These are phyloP conservation scores for Ocimum tenuiflorum DNA, from an alignment of 257 asterid species.

Conservation along the genomic window DNA sequence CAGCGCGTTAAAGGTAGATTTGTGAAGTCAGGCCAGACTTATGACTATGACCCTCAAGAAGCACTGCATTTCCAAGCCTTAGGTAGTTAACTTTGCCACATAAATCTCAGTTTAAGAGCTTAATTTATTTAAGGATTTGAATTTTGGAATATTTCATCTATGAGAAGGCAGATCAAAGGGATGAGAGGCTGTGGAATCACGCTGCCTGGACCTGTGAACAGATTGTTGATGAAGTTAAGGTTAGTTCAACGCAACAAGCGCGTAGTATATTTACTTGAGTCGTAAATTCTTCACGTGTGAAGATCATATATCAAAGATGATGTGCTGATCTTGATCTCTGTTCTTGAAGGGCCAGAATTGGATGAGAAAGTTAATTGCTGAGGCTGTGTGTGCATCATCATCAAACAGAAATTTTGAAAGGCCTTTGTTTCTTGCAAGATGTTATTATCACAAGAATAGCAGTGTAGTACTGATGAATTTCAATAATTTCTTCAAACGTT, in stretches of 20 bases:
- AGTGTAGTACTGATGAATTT: not conserved
- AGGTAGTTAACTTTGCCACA: no score
- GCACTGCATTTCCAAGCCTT: conserved; percentile 30
- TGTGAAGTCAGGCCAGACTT: conserved; percentile 71
- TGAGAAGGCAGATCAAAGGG: conserved; percentile 15
- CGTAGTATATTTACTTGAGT: not conserved
- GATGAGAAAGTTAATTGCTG: not conserved
- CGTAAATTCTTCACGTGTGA: not conserved
- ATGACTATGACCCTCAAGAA: conserved; percentile 44
- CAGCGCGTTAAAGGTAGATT: conserved; percentile 86
- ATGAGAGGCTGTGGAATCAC: conserved; percentile 9
- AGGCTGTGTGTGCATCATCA: not conserved
- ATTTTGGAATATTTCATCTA: no score
- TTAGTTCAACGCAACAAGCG: not conserved
- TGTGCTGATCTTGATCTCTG: not conserved
- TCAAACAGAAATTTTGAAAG: not conserved
- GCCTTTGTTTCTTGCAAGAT: conserved; percentile 15
- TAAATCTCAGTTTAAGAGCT: no score
- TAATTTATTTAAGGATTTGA: no score
- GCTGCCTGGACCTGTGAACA: conserved; percentile 5
- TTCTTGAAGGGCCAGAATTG: conserved; percentile 16
- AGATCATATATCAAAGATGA: not conserved
- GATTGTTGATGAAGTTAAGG: conserved; percentile 13
- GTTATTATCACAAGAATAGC: not conserved
- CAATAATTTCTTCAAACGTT: conserved; percentile 8